Percentiles rank a stretch among this genome's conserved stretches.
Evolutionary conservation across 352 stramenopile species (phyloP).

Genomic region (Peronospora farinosa): DNA sequence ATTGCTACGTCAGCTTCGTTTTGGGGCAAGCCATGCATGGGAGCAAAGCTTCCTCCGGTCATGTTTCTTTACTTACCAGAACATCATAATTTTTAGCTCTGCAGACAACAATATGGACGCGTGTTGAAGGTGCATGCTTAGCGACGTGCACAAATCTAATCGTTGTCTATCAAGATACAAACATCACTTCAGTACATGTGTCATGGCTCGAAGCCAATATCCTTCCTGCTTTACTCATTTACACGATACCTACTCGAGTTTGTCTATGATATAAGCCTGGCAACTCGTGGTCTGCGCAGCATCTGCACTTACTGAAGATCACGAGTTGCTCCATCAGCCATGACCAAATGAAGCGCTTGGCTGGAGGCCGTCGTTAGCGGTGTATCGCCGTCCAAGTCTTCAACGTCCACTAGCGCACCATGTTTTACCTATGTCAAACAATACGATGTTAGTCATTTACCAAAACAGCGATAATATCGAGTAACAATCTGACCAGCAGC

Average conservation of each 20-base stretch:
- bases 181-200: neutral
- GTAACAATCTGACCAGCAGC: conserved; percentile 41
- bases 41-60: conserved; percentile 1
- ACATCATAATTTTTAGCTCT: neutral
- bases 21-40: neutral
- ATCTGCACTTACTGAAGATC: conserved; percentile 22
- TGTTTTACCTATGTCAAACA: conserved; percentile 39
- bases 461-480: conserved; percentile 5
- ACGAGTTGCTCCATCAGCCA: conserved; percentile 24
- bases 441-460: conserved; percentile 5
- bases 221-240: conserved; percentile 12
- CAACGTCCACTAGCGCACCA: conserved; percentile 50
- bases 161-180: neutral
- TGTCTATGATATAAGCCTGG: conserved; percentile 17
- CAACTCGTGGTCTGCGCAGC: conserved; percentile 7
- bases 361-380: conserved; percentile 40
- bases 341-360: conserved; percentile 39
- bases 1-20: neutral
- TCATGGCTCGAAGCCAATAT: conserved; percentile 1
- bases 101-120: too few relatives aligned
- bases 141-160: too few relatives aligned
- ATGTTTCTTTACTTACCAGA: neutral
- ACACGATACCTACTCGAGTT: conserved; percentile 6
- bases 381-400: conserved; percentile 67
- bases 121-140: too few relatives aligned